Percentiles rank a stretch among this genome's conserved stretches.
Conservation (phyloP, 768 basidiomycete species). For the Mycena sanguinolenta region DNA sequence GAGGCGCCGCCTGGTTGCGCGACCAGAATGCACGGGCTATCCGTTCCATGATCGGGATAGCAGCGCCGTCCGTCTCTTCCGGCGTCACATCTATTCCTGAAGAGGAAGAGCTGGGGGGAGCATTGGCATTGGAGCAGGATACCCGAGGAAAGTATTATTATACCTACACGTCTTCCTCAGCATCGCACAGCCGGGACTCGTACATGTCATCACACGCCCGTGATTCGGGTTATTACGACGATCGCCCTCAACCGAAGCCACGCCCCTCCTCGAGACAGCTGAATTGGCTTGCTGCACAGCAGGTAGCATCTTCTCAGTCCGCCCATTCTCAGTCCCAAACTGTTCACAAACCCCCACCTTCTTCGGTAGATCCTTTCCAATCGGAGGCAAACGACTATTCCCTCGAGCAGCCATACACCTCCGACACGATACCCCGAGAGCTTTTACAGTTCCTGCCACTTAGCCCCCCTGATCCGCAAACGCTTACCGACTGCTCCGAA, state of each 20-base stretch:
- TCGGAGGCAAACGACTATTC: slow-evolving; percentile 44
- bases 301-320: slow-evolving; percentile 41
- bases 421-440: slow-evolving; percentile 60
- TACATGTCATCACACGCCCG: slow-evolving; percentile 43
- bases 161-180: slow-evolving; percentile 61
- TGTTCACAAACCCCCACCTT: slow-evolving; percentile 29
- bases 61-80: slow-evolving; percentile 72
- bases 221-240: slow-evolving; percentile 69
- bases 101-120: slow-evolving; percentile 63
- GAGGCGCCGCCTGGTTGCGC: slow-evolving; percentile 84
- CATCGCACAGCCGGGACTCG: slow-evolving; percentile 51
- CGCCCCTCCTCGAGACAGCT: slow-evolving; percentile 79
- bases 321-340: slow-evolving; percentile 32
- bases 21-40: slow-evolving; percentile 83
- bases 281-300: slow-evolving; percentile 73
- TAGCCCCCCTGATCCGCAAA: slow-evolving; percentile 65
- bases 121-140: slow-evolving; percentile 76
- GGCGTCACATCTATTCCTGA: slow-evolving; percentile 57
- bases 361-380: slow-evolving; percentile 45
- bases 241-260: slow-evolving; percentile 49
- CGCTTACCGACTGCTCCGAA: slow-evolving; percentile 85
- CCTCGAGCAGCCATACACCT: slow-evolving; percentile 36
- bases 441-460: slow-evolving; percentile 65
- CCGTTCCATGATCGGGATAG: slow-evolving; percentile 72
- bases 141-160: slow-evolving; percentile 83